A percentile compares a stretch with the other conserved stretches of the same genome.
phyloP scores from a whole-genome alignment of 805 yeast genomes.

The Ogataea thermomethanolica region DNA sequence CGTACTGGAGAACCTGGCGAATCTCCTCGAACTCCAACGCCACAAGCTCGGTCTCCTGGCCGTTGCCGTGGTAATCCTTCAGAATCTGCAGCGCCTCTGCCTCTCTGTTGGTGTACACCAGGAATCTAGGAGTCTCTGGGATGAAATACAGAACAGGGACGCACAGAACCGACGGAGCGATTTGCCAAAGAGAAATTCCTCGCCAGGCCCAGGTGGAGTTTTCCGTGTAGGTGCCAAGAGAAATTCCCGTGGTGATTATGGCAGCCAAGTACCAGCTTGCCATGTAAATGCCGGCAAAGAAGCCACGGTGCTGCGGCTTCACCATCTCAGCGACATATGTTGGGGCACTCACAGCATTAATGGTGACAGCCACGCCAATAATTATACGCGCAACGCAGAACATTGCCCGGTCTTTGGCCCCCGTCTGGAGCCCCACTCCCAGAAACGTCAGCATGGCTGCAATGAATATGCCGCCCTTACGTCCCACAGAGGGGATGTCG shows the following conservation, averaged over 20 bases:
- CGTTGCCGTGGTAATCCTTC: conserved; percentile 24
- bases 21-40: conserved; percentile 25
- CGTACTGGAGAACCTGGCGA: conserved; percentile 20
- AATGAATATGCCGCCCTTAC: conserved; percentile 29
- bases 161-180: conserved; percentile 26
- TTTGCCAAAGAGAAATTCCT: conserved; percentile 27
- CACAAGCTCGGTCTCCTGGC: conserved; percentile 20
- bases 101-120: conserved; percentile 25
- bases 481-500: conserved; percentile 26
- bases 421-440: conserved; percentile 39
- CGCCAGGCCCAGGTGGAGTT: conserved; percentile 33
- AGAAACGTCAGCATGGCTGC: conserved; percentile 26
- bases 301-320: conserved; percentile 31
- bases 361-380: conserved; percentile 35
- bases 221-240: conserved; percentile 28
- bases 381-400: conserved; percentile 36
- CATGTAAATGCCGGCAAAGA: conserved; percentile 28
- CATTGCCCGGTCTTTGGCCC: conserved; percentile 36
- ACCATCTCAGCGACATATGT: conserved; percentile 35
- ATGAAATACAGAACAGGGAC: conserved; percentile 21
- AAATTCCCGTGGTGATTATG: conserved; percentile 29
- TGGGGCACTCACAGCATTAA: conserved; percentile 34
- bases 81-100: conserved; percentile 30
- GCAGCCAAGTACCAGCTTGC: conserved; percentile 31
- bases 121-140: conserved; percentile 35